Evolutionary conservation across 257 asterid species (phyloP).

Genomic region (Misopates orontium): DNA sequence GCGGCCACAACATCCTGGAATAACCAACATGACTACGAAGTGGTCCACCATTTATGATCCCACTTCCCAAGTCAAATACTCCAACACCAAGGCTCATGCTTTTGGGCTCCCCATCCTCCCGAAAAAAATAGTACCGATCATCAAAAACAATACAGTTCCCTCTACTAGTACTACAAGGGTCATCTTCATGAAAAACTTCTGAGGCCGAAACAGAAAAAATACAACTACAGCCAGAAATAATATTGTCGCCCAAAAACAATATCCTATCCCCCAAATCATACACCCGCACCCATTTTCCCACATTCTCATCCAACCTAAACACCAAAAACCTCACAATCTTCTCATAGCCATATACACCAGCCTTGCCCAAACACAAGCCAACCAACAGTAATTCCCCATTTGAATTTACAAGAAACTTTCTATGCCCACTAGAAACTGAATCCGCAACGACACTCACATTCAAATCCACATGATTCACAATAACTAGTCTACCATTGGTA

Average conservation of each 20-base stretch:
- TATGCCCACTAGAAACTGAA: slow-evolving; percentile 66
- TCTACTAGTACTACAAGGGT: neutral
- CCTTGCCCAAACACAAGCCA: slow-evolving; percentile 69
- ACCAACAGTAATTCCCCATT: slow-evolving; percentile 63
- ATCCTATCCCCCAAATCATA: too few relatives aligned
- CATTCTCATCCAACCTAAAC: slow-evolving; percentile 54
- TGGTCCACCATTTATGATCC: too few relatives aligned
- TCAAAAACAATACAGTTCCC: too few relatives aligned
- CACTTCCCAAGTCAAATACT: too few relatives aligned
- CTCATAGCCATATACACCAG: slow-evolving; percentile 66
- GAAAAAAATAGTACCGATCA: too few relatives aligned
- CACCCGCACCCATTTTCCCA: slow-evolving; percentile 66
- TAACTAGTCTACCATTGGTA: slow-evolving; percentile 59
- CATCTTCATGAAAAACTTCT: slow-evolving; percentile 37
- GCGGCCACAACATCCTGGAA: too few relatives aligned
- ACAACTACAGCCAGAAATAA: too few relatives aligned
- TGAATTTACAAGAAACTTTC: slow-evolving; percentile 66
- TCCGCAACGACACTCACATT: slow-evolving; percentile 18
- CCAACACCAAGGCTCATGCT: too few relatives aligned
- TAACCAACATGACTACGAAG: too few relatives aligned
- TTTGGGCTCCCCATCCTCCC: too few relatives aligned
- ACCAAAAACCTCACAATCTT: slow-evolving; percentile 78
- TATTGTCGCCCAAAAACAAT: too few relatives aligned
- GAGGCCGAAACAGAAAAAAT: slow-evolving; percentile 57
- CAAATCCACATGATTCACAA: slow-evolving; percentile 38